A percentile compares a stretch with the other conserved stretches of the same genome.
These are phyloP conservation scores for Tylopilus cervinicoccineus DNA, from an alignment of 768 basidiomycete species.

Conservation along the genomic window DNA sequence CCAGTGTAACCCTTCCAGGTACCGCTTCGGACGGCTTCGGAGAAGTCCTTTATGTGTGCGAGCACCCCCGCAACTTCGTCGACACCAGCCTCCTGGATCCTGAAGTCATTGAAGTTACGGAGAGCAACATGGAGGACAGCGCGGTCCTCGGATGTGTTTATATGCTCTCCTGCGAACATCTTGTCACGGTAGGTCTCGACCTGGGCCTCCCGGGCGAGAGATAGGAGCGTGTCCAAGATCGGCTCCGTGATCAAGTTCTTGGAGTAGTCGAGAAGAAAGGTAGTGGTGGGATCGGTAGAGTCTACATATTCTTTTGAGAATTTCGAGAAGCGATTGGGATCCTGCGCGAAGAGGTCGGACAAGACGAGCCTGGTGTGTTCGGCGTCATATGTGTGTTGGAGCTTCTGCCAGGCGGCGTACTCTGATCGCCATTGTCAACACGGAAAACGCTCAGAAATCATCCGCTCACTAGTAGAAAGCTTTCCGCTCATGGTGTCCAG, in stretches of 20 bases:
- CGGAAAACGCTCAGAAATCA: not conserved
- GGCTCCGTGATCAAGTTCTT: constrained; percentile 93
- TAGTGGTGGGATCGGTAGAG: constrained; percentile 58
- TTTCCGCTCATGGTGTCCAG: constrained; percentile 54
- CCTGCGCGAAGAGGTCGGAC: constrained; percentile 88
- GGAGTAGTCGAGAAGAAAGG: constrained; percentile 92
- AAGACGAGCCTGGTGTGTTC: constrained; percentile 74
- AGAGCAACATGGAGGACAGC: constrained; percentile 95
- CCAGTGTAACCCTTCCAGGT: constrained; percentile 98
- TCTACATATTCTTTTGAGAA: constrained; percentile 78
- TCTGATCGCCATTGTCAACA: constrained; percentile 42
- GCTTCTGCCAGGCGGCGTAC: constrained; percentile 87
- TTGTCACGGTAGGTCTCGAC: constrained; percentile 83
- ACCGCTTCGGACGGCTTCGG: constrained; percentile 78
- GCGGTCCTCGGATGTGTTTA: constrained; percentile 98
- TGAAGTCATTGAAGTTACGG: constrained; percentile 73
- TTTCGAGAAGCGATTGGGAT: constrained; percentile 81
- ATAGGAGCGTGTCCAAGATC: constrained; percentile 72
- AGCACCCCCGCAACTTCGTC: constrained; percentile 82
- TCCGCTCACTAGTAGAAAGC: constrained; percentile 50
- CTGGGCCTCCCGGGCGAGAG: constrained; percentile 79
- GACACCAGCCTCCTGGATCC: constrained; percentile 76
- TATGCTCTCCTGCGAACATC: constrained; percentile 95
- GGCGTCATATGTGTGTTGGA: constrained; percentile 76
- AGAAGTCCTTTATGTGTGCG: constrained; percentile 88